These are phyloP conservation scores for Moniliophthora roreri DNA, from an alignment of 1,284 basidiomycete genomes.

Conservation along the genomic window DNA sequence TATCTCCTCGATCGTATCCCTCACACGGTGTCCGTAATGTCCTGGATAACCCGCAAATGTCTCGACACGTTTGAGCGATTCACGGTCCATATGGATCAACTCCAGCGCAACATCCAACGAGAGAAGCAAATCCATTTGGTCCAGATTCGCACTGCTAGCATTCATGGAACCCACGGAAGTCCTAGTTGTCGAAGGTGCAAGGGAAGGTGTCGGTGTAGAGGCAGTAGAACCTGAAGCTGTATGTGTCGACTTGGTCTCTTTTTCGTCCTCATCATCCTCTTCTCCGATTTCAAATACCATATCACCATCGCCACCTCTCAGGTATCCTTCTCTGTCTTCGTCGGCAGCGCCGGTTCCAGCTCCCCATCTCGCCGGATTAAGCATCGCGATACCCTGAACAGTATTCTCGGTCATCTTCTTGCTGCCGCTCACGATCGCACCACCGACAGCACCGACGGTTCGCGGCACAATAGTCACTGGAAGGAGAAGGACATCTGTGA, in stretches of 20 bases:
- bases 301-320: slow-evolving; percentile 31
- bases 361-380: slow-evolving; percentile 84
- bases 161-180: slow-evolving; percentile 15
- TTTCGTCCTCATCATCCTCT: slow-evolving; percentile 47
- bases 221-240: not conserved
- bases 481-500: slow-evolving; percentile 85
- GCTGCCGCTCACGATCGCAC: slow-evolving; percentile 69
- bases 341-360: slow-evolving; percentile 21
- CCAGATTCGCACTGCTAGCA: slow-evolving; percentile 33
- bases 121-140: slow-evolving; percentile 82
- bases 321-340: not conserved
- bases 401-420: slow-evolving; percentile 50
- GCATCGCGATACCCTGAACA: slow-evolving; percentile 82
- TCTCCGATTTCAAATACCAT: slow-evolving; percentile 64
- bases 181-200: slow-evolving; percentile 11
- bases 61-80: slow-evolving; percentile 89
- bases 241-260: slow-evolving; percentile 2
- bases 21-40: slow-evolving; percentile 76
- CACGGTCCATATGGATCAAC: slow-evolving; percentile 90
- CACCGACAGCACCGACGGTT: slow-evolving; percentile 77
- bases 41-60: slow-evolving; percentile 88
- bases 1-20: slow-evolving; percentile 89
- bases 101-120: slow-evolving; percentile 91
- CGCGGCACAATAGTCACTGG: slow-evolving; percentile 97
- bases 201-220: not conserved